These are phyloP conservation scores for Tricholoma matsutake DNA, from an alignment of 768 basidiomycete species.

Conservation along the genomic window DNA sequence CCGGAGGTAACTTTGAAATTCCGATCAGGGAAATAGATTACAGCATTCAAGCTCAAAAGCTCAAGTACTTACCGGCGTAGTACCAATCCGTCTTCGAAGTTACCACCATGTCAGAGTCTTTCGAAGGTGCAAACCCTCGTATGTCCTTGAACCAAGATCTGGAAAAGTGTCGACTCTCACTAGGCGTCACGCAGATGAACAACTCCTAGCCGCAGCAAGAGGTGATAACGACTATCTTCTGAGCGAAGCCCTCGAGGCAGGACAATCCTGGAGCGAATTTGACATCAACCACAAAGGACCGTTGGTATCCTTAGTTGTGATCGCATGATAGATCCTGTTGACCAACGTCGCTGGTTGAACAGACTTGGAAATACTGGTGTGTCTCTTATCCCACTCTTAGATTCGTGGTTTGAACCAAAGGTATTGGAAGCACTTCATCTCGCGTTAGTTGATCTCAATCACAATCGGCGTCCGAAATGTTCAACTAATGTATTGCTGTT, in stretches of 20 bases:
- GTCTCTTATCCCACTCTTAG: slow-evolving; percentile 17
- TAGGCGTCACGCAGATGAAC: slow-evolving; percentile 49
- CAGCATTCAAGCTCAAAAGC: no score
- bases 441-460: slow-evolving; percentile 46
- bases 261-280: slow-evolving; percentile 29
- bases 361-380: slow-evolving; percentile 79
- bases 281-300: slow-evolving; percentile 80
- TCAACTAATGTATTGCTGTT: background rate
- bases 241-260: slow-evolving; percentile 54
- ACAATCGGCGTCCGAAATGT: background rate
- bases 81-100: background rate
- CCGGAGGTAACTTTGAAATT: background rate
- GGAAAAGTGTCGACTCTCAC: slow-evolving; percentile 1
- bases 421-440: slow-evolving; percentile 56
- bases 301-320: slow-evolving; percentile 40
- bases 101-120: slow-evolving; percentile 2
- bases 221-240: slow-evolving; percentile 69
- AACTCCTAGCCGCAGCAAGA: slow-evolving; percentile 70
- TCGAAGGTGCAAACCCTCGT: slow-evolving; percentile 27
- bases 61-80: no score
- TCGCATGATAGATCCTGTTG: slow-evolving; percentile 2
- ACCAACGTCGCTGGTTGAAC: slow-evolving; percentile 21
- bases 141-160: slow-evolving; percentile 9
- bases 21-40: background rate
- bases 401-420: background rate